Conservation (phyloP, 2,329 filamentous ascomycete genomes). For the Scedosporium boydii region DNA sequence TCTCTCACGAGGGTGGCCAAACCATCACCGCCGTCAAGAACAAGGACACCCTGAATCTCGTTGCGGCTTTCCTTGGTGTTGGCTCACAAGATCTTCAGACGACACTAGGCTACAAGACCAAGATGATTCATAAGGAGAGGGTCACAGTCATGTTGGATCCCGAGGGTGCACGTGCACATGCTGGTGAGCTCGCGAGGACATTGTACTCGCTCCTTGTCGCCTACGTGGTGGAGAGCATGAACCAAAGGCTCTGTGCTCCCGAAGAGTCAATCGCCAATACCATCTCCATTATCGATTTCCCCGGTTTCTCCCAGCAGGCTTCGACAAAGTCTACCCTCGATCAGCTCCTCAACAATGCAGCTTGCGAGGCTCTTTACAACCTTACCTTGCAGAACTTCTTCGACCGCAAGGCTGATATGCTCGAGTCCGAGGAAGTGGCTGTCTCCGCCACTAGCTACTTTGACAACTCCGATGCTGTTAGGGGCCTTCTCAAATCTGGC, state of each 20-base stretch:
- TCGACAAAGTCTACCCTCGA: conserved; percentile 80
- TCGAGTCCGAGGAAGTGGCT: conserved; percentile 87
- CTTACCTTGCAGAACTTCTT: conserved; percentile 94
- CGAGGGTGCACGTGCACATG: conserved; percentile 78
- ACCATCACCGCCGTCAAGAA: conserved; percentile 83
- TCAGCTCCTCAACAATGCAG: conserved; percentile 89
- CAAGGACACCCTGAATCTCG: conserved; percentile 74
- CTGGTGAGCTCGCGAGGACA: conserved; percentile 86
- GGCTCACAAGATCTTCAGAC: conserved; percentile 71
- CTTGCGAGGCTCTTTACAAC: conserved; percentile 86
- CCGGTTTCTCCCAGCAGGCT: conserved; percentile 78
- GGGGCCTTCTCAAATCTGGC: conserved; percentile 80
- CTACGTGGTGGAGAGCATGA: conserved; percentile 87
- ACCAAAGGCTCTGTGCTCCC: conserved; percentile 75
- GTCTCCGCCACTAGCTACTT: conserved; percentile 94
- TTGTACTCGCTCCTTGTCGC: conserved; percentile 90
- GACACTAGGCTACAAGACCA: conserved; percentile 90
- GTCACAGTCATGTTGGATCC: conserved; percentile 99
- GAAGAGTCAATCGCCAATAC: conserved; percentile 91
- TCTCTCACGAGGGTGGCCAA: conserved; percentile 88
- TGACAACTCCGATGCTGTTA: conserved; percentile 91
- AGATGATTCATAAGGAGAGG: conserved; percentile 89
- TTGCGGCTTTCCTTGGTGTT: conserved; percentile 93
- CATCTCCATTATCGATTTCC: conserved; percentile 91
- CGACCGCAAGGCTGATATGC: conserved; percentile 81